A percentile compares a stretch with the other conserved stretches of the same genome.
Evolutionary conservation across 345 rosid species (phyloP).

Genomic region (Linum tenue): DNA sequence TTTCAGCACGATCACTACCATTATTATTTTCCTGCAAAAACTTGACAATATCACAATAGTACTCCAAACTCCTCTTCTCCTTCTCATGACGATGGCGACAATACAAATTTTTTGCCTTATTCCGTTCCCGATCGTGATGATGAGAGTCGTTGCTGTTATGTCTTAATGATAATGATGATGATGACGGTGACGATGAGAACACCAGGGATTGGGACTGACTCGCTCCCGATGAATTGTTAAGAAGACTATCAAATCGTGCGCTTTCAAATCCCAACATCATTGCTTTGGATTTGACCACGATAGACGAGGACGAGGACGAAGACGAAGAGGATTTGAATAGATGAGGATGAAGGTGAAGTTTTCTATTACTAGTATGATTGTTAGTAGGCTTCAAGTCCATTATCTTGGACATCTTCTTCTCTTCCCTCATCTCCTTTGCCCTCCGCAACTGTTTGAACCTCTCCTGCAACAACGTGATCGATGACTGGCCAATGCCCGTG

Average conservation of each 20-base stretch:
- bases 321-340: background rate
- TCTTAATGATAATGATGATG: background rate
- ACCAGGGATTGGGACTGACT: too few relatives aligned
- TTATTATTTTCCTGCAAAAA: background rate
- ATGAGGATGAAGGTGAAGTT: background rate
- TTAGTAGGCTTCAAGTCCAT: background rate
- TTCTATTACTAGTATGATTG: too few relatives aligned
- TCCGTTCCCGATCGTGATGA: background rate
- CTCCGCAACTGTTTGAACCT: conserved; percentile 57
- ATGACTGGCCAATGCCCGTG: conserved; percentile 16
- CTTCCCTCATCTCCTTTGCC: conserved; percentile 55
- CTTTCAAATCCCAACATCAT: background rate
- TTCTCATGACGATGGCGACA: background rate
- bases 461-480: conserved; percentile 68
- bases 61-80: background rate
- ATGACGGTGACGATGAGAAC: too few relatives aligned
- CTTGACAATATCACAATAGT: background rate
- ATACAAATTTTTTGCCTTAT: background rate
- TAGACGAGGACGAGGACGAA: background rate
- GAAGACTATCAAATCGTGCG: background rate
- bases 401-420: conserved; percentile 35
- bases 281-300: background rate
- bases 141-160: background rate
- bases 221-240: too few relatives aligned
- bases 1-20: background rate